A percentile compares a stretch with the other conserved stretches of the same genome.
Evolutionary conservation across 129 eudicot genomes (phyloP).

Genomic region (Deinandra increscens): DNA sequence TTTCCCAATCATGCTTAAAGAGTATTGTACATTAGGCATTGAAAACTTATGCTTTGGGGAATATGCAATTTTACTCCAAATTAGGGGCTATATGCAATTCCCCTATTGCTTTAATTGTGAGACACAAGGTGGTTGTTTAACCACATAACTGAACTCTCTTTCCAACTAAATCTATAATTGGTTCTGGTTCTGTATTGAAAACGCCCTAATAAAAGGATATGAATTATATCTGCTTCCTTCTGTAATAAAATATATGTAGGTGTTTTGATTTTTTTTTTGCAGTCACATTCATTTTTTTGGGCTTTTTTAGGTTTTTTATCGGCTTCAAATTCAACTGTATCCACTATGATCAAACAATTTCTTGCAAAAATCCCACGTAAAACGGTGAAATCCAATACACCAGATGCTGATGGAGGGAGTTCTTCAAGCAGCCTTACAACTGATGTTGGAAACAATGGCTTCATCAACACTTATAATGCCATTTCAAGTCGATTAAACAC

Average conservation of each 20-base stretch:
- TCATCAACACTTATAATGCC: slow-evolving; percentile 50
- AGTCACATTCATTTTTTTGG: not conserved
- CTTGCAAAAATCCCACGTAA: slow-evolving; percentile 56
- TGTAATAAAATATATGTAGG: not conserved
- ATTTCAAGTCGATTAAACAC: slow-evolving; percentile 50
- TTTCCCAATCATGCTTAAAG: no score
- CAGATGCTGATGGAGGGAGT: slow-evolving; percentile 40
- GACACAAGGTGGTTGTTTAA: not conserved
- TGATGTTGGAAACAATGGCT: slow-evolving; percentile 36
- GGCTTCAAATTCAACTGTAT: slow-evolving; percentile 29
- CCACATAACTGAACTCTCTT: not conserved
- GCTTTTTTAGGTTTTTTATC: slow-evolving; percentile 25
- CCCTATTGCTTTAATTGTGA: not conserved
- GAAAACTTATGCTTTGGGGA: no score
- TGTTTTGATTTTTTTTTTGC: not conserved
- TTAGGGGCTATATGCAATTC: no score
- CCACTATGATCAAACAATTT: slow-evolving; percentile 67
- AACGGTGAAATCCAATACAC: slow-evolving; percentile 39
- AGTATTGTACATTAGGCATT: no score
- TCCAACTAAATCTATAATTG: not conserved
- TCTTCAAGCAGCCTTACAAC: slow-evolving; percentile 28
- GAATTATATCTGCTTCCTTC: not conserved
- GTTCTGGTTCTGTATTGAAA: not conserved
- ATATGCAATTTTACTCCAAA: no score
- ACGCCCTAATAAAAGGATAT: not conserved